phyloP scores from a whole-genome alignment of 164 flowering plant genomes.

The Piper betle region DNA sequence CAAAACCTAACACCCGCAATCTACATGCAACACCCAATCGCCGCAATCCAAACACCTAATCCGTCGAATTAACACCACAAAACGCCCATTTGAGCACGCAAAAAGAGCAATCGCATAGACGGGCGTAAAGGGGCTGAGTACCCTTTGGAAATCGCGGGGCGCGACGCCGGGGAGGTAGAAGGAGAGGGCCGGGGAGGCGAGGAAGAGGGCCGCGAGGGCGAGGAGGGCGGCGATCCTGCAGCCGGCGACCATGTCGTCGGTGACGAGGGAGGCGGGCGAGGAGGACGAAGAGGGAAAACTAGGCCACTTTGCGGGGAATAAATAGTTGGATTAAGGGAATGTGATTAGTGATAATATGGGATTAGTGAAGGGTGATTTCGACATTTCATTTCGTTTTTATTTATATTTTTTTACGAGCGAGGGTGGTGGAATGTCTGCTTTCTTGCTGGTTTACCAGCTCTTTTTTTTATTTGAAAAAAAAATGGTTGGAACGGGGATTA shows the following conservation, averaged over 20 bases:
- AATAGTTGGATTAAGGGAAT: too few species aligned
- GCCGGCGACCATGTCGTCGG: conserved; percentile 2
- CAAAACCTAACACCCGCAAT: not conserved
- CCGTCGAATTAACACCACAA: not conserved
- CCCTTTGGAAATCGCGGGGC: conserved; percentile 38
- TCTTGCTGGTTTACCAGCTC: too few species aligned
- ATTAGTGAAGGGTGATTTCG: too few species aligned
- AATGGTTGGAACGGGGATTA: too few species aligned
- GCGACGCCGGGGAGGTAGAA: conserved; percentile 52
- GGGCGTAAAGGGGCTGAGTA: conserved; percentile 1
- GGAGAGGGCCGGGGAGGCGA: conserved; percentile 12
- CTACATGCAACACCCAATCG: conserved; percentile 2
- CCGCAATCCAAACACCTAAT: not conserved
- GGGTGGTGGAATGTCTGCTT: too few species aligned
- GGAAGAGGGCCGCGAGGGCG: conserved; percentile 9
- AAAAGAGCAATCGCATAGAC: not conserved
- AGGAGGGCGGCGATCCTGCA: not conserved
- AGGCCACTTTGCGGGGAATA: too few species aligned
- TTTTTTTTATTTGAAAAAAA: too few species aligned
- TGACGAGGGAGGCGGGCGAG: conserved; percentile 1
- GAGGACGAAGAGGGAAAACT: not conserved
- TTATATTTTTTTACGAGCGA: too few species aligned
- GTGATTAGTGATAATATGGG: too few species aligned
- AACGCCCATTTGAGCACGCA: not conserved
- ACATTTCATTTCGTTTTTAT: too few species aligned